A percentile compares a stretch with the other conserved stretches of the same genome.
Conservation (phyloP, 176 grass and related monocot species). For the Dactylis glomerata region DNA sequence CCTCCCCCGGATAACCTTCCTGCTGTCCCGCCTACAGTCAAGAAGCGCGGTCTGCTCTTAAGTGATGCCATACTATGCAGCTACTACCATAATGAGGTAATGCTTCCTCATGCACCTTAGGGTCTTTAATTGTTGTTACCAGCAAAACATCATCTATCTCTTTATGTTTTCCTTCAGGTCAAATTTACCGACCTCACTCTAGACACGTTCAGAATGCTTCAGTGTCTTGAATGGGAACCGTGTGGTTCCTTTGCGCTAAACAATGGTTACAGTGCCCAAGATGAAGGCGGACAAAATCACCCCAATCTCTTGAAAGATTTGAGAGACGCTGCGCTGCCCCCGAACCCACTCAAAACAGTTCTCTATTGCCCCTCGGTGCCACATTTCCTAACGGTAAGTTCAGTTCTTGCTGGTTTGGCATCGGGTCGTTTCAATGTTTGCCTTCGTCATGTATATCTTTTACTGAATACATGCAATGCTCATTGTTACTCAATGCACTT, state of each 20-base stretch:
- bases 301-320: slow-evolving; percentile 71
- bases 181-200: slow-evolving; percentile 90
- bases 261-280: slow-evolving; percentile 48
- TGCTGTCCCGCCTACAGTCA: slow-evolving; percentile 19
- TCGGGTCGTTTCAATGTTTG: background rate
- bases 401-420: slow-evolving; percentile 1
- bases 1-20: slow-evolving; percentile 57
- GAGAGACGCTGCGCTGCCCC: slow-evolving; percentile 71
- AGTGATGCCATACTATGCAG: slow-evolving; percentile 69
- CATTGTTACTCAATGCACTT: background rate
- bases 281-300: slow-evolving; percentile 58
- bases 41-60: slow-evolving; percentile 61
- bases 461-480: background rate
- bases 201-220: slow-evolving; percentile 94
- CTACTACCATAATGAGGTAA: slow-evolving; percentile 77
- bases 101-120: background rate
- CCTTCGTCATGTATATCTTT: background rate
- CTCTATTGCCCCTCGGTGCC: slow-evolving; percentile 65
- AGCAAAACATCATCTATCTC: background rate
- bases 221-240: slow-evolving; percentile 95
- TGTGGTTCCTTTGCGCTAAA: slow-evolving; percentile 75
- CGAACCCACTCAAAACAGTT: slow-evolving; percentile 82
- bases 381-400: slow-evolving; percentile 79
- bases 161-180: slow-evolving; percentile 50
- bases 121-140: background rate